phyloP scores from a whole-genome alignment of 192 early-diverging fungal species.

The Gryganskiella cystojenkinii region DNA sequence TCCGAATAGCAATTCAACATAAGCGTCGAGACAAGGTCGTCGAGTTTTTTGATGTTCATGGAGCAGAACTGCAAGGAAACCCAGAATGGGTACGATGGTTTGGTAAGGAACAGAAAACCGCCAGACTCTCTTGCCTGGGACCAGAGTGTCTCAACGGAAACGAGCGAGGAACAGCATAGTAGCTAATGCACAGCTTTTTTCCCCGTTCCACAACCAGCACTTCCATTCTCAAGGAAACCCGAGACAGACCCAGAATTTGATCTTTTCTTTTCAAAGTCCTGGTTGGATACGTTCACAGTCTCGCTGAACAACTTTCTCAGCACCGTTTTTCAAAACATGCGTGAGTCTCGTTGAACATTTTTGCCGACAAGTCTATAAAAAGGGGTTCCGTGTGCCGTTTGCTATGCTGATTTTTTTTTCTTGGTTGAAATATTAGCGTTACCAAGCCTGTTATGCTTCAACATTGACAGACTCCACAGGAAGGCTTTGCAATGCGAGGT shows the following conservation, averaged over 20 bases:
- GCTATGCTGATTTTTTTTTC: too few relatives aligned
- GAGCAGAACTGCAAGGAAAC: constrained; percentile 64
- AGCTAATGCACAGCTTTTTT: too few relatives aligned
- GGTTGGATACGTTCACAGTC: constrained; percentile 69
- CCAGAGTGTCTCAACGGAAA: not conserved
- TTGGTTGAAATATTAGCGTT: constrained; percentile 51
- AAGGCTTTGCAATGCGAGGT: constrained; percentile 50
- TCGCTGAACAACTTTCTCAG: constrained; percentile 72
- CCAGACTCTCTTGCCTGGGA: not conserved
- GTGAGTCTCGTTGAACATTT: constrained; percentile 57
- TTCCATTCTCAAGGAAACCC: constrained; percentile 69
- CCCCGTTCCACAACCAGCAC: too few relatives aligned
- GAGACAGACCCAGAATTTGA: constrained; percentile 66
- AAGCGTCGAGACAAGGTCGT: constrained; percentile 64
- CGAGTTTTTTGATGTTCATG: constrained; percentile 71
- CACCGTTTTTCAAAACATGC: constrained; percentile 73
- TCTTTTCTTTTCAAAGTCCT: constrained; percentile 69
- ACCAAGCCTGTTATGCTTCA: constrained; percentile 66
- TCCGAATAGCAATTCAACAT: constrained; percentile 60
- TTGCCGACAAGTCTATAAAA: too few relatives aligned
- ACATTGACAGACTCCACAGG: constrained; percentile 61
- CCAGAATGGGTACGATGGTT: constrained; percentile 74
- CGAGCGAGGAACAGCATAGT: too few relatives aligned
- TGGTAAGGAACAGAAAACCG: constrained; percentile 45
- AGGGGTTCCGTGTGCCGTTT: too few relatives aligned